A percentile compares a stretch with the other conserved stretches of the same genome.
Evolutionary conservation across 768 basidiomycete species (phyloP).

Genomic region (Lyophyllum decastes): DNA sequence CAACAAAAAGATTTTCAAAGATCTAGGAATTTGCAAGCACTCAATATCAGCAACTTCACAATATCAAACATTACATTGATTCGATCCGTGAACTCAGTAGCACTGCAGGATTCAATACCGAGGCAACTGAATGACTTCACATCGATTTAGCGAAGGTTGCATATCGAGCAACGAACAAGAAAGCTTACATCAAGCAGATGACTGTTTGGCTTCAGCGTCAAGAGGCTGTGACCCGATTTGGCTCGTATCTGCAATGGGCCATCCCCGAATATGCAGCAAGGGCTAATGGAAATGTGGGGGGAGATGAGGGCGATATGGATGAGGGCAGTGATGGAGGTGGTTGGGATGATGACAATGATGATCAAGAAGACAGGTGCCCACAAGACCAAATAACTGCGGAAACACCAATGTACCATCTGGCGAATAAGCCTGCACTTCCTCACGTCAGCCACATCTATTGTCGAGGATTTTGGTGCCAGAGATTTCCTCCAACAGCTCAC

Average conservation of each 20-base stretch:
- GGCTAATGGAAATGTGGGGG: no score
- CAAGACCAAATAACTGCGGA: neutral
- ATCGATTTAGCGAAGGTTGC: conserved; percentile 31
- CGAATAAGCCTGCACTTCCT: neutral
- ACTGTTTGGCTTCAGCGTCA: conserved; percentile 28
- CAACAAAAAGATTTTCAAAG: conserved; percentile 29
- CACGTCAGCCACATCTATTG: neutral
- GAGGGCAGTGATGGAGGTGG: neutral
- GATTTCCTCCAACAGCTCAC: neutral
- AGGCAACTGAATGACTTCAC: conserved; percentile 28
- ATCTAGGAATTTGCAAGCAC: conserved; percentile 25
- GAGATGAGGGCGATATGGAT: no score
- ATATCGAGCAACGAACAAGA: conserved; percentile 29
- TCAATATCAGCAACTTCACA: conserved; percentile 40
- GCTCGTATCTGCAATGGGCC: conserved; percentile 1
- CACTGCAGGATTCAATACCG: conserved; percentile 33
- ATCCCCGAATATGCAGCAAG: no score
- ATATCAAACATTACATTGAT: conserved; percentile 30
- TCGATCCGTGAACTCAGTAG: conserved; percentile 26
- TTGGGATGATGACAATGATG: neutral
- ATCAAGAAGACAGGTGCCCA: neutral
- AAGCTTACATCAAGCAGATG: conserved; percentile 38
- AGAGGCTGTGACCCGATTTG: neutral
- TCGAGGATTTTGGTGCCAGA: neutral
- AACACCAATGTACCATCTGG: neutral